Evolutionary conservation across 257 asterid genomes (phyloP), one percentile per base, ranked within the genome.

Genomic region (Solanum pimpinellifolium): DNA sequence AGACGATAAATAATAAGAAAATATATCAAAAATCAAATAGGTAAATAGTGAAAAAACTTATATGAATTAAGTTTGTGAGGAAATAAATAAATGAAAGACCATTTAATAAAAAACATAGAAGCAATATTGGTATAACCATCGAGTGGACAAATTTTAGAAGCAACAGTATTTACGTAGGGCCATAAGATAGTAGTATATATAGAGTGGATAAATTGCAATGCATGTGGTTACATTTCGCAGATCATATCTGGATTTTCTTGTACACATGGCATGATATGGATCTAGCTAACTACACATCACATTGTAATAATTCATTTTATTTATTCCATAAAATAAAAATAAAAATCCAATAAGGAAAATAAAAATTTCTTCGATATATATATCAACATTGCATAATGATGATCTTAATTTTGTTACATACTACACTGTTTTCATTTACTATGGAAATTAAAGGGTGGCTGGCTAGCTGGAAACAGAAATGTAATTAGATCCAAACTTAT

Each of bases 131-230:
- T 68, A 31, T 27, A 33, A 83, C 90, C 88, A 89, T 89, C 91
- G 56, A 90, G 88, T 88, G 90, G 47, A 87, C 65, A 89, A 21
- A 89, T 84, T 81, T 92, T 87, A 56, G 92, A 93, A 92, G 94
- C 98, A 92, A 92, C 89, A 87, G 89, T 82, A 89, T 11, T 14
- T 74, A 74, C 47, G 52, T 74, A 74, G 87, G 80, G 35, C 85
- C 86, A 77, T 68, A 81, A 83, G 75, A 33, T 37, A 37, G 39
- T 37, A 37, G 39, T 37, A 37, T 90, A 75, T 35, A 20, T 37
- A 44, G 49, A 73, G 16, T 73, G 4, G 49, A 74, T 23, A 74
- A 20, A 74, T 46, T 66, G 42, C 84, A 89, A 73, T 59, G 83
- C 86, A 86, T 91, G 90, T 85, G 92, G 84, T 70, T 88, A 89